Evolutionary conservation across 306 rosid genomes (phyloP).

Genomic region (Delonix regia): DNA sequence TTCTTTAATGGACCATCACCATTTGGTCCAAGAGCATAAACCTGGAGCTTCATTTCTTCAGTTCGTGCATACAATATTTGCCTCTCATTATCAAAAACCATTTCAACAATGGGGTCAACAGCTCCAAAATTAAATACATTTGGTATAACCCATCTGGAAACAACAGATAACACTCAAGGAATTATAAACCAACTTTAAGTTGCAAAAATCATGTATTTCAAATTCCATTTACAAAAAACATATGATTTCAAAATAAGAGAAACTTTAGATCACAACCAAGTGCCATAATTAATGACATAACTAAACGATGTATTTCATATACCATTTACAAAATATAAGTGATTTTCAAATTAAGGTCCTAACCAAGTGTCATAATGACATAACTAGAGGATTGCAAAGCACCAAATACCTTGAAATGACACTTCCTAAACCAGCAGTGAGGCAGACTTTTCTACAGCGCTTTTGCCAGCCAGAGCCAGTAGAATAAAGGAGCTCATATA

Average conservation of each 20-base stretch:
- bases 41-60: slow-evolving; percentile 97
- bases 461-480: slow-evolving; percentile 96
- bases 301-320: no score
- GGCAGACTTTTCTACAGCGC: slow-evolving; percentile 87
- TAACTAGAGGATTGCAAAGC: slow-evolving; percentile 26
- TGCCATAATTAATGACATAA: slow-evolving; percentile 7
- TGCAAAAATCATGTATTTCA: slow-evolving; percentile 17
- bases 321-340: no score
- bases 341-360: no score
- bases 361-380: slow-evolving; percentile 23
- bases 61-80: slow-evolving; percentile 81
- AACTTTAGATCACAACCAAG: slow-evolving; percentile 12
- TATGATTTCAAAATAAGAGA: slow-evolving; percentile 10
- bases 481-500: slow-evolving; percentile 86
- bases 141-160: slow-evolving; percentile 97
- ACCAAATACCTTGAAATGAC: slow-evolving; percentile 80
- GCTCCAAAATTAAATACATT: slow-evolving; percentile 95
- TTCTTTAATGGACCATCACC: slow-evolving; percentile 91
- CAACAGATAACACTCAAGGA: slow-evolving; percentile 28
- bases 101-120: slow-evolving; percentile 89
- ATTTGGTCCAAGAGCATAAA: slow-evolving; percentile 71
- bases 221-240: slow-evolving; percentile 6
- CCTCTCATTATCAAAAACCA: slow-evolving; percentile 94
- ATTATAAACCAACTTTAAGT: slow-evolving; percentile 20
- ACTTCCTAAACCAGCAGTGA: slow-evolving; percentile 93